phyloP scores from a whole-genome alignment of 345 rosid species.

The Moricandia arvensis region DNA sequence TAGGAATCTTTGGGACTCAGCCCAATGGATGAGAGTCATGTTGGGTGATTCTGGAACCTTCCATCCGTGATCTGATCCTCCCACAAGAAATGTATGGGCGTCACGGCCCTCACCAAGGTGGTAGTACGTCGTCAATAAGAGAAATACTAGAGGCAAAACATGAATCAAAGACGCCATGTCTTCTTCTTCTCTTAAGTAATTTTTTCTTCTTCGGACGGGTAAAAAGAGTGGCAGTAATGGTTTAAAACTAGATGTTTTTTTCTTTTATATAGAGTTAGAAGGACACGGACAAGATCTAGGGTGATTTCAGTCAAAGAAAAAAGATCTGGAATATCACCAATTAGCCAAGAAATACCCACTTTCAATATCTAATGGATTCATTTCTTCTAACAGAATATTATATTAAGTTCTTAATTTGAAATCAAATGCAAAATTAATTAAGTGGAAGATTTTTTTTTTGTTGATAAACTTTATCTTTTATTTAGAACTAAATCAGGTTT shows the following conservation, averaged over 20 bases:
- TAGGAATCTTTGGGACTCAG: slow-evolving; percentile 34
- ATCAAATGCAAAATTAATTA: no score
- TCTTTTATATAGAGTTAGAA: slow-evolving; percentile 5
- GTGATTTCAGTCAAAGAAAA: neutral
- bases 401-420: no score
- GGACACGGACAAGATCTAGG: neutral
- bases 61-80: slow-evolving; percentile 58
- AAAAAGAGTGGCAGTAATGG: neutral
- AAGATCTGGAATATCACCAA: slow-evolving; percentile 1
- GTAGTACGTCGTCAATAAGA: slow-evolving; percentile 28
- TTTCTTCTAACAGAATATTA: no score
- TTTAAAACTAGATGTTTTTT: neutral
- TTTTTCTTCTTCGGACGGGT: neutral
- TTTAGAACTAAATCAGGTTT: no score
- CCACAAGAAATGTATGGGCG: slow-evolving; percentile 46
- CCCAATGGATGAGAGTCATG: slow-evolving; percentile 43
- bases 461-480: no score
- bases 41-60: slow-evolving; percentile 43
- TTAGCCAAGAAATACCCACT: neutral
- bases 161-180: slow-evolving; percentile 9
- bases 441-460: no score
- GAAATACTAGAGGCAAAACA: slow-evolving; percentile 3
- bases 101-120: slow-evolving; percentile 44
- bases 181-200: neutral
- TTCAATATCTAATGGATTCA: no score